Evolutionary conservation across 352 stramenopile genomes (phyloP).

Genomic region (Pythium brachiatum): DNA sequence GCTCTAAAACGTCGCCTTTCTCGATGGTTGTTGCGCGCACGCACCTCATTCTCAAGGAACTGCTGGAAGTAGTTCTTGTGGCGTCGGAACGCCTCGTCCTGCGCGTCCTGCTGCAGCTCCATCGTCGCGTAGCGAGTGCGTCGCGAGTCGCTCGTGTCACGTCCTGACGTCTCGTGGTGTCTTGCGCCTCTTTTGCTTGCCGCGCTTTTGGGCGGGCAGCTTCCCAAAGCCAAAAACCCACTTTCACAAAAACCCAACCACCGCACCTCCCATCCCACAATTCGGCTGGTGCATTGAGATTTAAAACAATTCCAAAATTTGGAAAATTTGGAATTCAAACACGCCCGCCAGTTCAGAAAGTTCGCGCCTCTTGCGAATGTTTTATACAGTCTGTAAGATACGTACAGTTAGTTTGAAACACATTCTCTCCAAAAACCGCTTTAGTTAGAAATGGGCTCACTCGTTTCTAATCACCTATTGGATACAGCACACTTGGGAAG

Average conservation of each 20-base stretch:
- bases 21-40: constrained; percentile 4
- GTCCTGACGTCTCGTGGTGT: not conserved
- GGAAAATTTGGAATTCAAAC: constrained; percentile 29
- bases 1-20: not conserved
- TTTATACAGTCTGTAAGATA: not conserved
- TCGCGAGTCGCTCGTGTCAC: constrained; percentile 3
- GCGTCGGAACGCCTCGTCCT: constrained; percentile 82
- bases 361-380: constrained; percentile 12
- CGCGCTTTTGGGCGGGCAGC: constrained; percentile 12
- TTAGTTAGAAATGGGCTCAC: constrained; percentile 18
- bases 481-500: constrained; percentile 58
- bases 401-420: constrained; percentile 8
- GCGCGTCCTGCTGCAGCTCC: constrained; percentile 80
- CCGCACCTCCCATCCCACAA: not conserved
- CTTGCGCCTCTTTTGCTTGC: constrained; percentile 11
- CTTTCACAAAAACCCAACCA: constrained; percentile 16
- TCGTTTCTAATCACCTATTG: constrained; percentile 39
- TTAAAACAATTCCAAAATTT: constrained; percentile 8
- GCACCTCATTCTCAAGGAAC: constrained; percentile 77
- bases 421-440: not conserved
- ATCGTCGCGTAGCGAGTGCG: constrained; percentile 26
- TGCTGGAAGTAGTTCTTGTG: constrained; percentile 89
- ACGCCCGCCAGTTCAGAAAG: not conserved
- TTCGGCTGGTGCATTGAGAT: not conserved
- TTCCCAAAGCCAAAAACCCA: constrained; percentile 18